Conservation (phyloP, 2,329 filamentous ascomycete species). For the Byssoonygena ceratinophila region DNA sequence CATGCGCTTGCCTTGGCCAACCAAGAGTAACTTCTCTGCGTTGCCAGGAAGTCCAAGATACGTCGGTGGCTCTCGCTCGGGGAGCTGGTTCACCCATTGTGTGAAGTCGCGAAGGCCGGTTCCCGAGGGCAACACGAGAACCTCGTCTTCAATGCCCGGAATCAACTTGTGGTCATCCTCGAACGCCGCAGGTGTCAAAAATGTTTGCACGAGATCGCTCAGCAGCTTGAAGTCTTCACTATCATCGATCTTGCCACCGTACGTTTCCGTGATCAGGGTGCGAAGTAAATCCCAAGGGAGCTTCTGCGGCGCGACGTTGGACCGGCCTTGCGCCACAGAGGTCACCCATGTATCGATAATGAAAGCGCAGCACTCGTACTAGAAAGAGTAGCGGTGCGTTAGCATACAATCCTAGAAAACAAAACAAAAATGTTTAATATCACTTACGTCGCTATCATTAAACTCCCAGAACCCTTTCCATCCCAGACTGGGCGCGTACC, state of each 20-base stretch:
- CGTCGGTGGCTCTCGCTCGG: conserved; percentile 90
- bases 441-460: conserved; percentile 92
- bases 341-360: conserved; percentile 96
- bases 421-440: neutral
- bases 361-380: conserved; percentile 95
- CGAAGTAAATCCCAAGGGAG: conserved; percentile 96
- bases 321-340: conserved; percentile 66
- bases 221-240: conserved; percentile 71
- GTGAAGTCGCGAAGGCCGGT: conserved; percentile 79
- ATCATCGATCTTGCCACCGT: conserved; percentile 95
- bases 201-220: conserved; percentile 58
- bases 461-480: conserved; percentile 99
- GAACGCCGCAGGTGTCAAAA: conserved; percentile 80
- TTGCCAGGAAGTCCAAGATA: conserved; percentile 90
- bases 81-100: conserved; percentile 80
- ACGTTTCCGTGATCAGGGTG: conserved; percentile 82
- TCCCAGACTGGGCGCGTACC: conserved; percentile 84
- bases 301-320: conserved; percentile 85
- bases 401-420: neutral
- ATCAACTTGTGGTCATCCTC: conserved; percentile 87
- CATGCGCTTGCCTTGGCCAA: conserved; percentile 76
- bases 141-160: conserved; percentile 50
- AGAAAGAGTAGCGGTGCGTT: conserved; percentile 5
- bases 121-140: conserved; percentile 64
- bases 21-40: conserved; percentile 86